phyloP scores from a whole-genome alignment of 371 early-diverging fungal genomes.

The Lichtheimia ramosa region DNA sequence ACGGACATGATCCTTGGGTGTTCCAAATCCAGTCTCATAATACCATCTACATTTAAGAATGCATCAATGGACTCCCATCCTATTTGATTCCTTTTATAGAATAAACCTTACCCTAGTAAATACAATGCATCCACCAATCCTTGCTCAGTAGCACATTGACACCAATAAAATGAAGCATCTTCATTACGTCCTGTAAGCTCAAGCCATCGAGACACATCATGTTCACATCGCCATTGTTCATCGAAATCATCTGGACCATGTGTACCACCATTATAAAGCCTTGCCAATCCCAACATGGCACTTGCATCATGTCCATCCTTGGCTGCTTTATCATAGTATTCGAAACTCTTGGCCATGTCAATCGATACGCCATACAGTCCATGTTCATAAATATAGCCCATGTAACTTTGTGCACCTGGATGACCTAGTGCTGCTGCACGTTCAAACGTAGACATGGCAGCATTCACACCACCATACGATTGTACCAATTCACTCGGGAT shows the following conservation, averaged over 20 bases:
- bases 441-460: constrained; percentile 17
- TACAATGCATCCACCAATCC: constrained; percentile 38
- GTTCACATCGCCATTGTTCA: constrained; percentile 5
- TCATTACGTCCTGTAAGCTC: constrained; percentile 34
- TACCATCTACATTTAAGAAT: constrained; percentile 21
- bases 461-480: constrained; percentile 13
- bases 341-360: constrained; percentile 19
- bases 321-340: constrained; percentile 22
- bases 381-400: constrained; percentile 26
- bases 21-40: constrained; percentile 30
- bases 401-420: constrained; percentile 16
- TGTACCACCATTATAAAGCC: constrained; percentile 21
- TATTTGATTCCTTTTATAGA: constrained; percentile 27
- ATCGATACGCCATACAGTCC: constrained; percentile 20
- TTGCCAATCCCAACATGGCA: constrained; percentile 31
- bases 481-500: constrained; percentile 16
- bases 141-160: constrained; percentile 37
- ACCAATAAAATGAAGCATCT: constrained; percentile 48
- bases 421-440: constrained; percentile 24
- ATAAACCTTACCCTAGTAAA: constrained; percentile 10
- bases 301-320: constrained; percentile 9
- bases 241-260: constrained; percentile 23
- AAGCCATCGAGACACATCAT: constrained; percentile 41
- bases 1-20: constrained; percentile 15
- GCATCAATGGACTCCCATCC: not conserved